Evolutionary conservation across 257 asterid species (phyloP).

Genomic region (Euphrasia confusa): DNA sequence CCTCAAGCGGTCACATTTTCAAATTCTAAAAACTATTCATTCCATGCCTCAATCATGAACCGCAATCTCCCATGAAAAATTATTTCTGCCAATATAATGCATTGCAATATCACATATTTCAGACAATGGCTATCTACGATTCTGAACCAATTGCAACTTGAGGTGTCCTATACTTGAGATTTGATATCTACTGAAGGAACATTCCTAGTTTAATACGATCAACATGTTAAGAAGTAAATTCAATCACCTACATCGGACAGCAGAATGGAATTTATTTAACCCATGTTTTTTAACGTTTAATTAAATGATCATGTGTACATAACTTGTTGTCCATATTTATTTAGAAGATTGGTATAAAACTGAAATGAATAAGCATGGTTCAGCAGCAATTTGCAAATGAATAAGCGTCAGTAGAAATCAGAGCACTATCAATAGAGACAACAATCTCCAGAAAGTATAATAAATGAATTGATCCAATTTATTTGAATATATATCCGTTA

Average conservation of each 20-base stretch:
- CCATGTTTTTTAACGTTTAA: background rate
- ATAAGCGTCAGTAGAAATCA: slow-evolving; percentile 16
- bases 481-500: slow-evolving; percentile 4
- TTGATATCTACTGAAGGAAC: background rate
- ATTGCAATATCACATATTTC: slow-evolving; percentile 19
- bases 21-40: slow-evolving; percentile 4
- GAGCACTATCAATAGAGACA: slow-evolving; percentile 14
- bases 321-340: background rate
- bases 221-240: background rate
- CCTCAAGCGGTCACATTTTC: slow-evolving; percentile 13
- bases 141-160: slow-evolving; percentile 11
- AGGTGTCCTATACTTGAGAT: slow-evolving; percentile 10
- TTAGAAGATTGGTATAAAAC: slow-evolving; percentile 4
- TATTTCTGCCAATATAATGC: slow-evolving; percentile 6
- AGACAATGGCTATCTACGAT: slow-evolving; percentile 18
- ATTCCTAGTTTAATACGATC: slow-evolving; percentile 2
- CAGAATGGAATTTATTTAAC: background rate
- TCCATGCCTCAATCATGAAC: slow-evolving; percentile 18
- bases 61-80: slow-evolving; percentile 13
- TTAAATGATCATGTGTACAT: background rate
- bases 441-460: slow-evolving; percentile 1
- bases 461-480: slow-evolving; percentile 4
- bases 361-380: slow-evolving; percentile 6
- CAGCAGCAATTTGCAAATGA: slow-evolving; percentile 8
- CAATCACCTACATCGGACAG: slow-evolving; percentile 7